Base-by-base conservation (phyloP, 257 asterid species). In the Ligustrum vulgare region DNA sequence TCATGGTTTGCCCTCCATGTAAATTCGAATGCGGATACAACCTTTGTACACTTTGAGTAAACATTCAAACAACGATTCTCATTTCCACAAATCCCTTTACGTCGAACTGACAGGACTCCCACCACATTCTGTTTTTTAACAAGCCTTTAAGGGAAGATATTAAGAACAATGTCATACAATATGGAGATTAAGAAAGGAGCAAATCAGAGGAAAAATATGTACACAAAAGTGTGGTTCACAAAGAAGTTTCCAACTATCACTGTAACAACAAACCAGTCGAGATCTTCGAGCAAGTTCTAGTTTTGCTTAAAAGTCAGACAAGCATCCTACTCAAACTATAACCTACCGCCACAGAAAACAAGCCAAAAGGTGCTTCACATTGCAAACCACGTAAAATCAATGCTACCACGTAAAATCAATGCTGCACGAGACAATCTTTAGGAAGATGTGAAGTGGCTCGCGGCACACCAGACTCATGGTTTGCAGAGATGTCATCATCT, bases 381-480 rank as follows among this genome's bases (percentile, higher is more conserved):
- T 8, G 33, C 54, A 32, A 65, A 33, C 54, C 13, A 70, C 13
- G 15, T 22, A 35, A 43, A 15, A 0, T 83, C 78, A 89, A 15
- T 75, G 90, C 68, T 74, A 33, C 54, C 13, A 70, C 13, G 15
- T 22, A 35, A 43, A 15, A 0, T 83, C 78, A 89, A 15, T 75
- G 90, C 68, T 74, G 77, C 72, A 86, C 83, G 75, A 81, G 75
- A 69, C 87, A 86, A 82, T 86, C 91, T 67, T 78, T 84, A 77
- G 79, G 83, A 51, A 81, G 34, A 76, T 63, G 85, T 6, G 89
- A 81, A 67, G 78, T 32, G 77, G 79, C 87, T 75, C 67, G 83
- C 1, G 85, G 73, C 36, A 74, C 72, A 67, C 75, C 69, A 51
- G 89, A 71, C 65, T 84, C 86, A 0, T 41, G 75, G n/a, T 60